phyloP scores from a whole-genome alignment of 2,329 filamentous ascomycete genomes.

The Knufia fluminis region DNA sequence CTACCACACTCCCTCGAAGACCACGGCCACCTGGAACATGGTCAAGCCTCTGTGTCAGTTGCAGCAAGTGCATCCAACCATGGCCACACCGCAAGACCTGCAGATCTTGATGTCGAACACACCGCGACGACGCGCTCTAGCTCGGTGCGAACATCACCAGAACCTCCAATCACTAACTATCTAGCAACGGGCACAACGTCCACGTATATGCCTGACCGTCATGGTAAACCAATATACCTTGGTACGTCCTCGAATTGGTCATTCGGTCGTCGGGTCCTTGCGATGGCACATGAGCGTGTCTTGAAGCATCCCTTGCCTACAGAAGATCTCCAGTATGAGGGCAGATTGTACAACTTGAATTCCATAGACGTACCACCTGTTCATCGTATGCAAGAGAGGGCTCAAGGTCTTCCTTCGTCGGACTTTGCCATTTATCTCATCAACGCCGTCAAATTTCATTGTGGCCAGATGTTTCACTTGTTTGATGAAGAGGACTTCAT shows the following conservation, averaged over 20 bases:
- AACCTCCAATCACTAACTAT: neutral
- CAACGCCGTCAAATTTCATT: constrained; percentile 49
- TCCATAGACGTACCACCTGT: constrained; percentile 11
- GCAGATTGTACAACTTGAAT: constrained; percentile 28
- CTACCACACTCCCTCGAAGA: constrained; percentile 29
- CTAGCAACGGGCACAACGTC: neutral
- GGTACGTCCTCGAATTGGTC: constrained; percentile 51
- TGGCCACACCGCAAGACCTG: too few species aligned
- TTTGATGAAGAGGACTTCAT: constrained; percentile 48
- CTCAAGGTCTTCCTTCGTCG: constrained; percentile 38
- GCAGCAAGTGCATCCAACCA: constrained; percentile 13
- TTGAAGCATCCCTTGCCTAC: constrained; percentile 36
- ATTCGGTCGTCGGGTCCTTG: constrained; percentile 43
- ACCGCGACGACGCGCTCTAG: neutral
- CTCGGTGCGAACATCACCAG: constrained; percentile 7
- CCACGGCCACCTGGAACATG: constrained; percentile 29
- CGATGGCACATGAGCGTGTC: constrained; percentile 40
- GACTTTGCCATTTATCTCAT: constrained; percentile 46
- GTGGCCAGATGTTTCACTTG: constrained; percentile 45
- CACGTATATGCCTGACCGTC: neutral
- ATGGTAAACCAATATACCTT: constrained; percentile 36
- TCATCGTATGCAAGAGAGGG: constrained; percentile 25
- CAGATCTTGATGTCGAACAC: constrained; percentile 14
- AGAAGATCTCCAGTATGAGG: constrained; percentile 42
- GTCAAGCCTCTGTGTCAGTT: neutral